These are phyloP conservation scores for Xylaria sp. DNA, from an alignment of 2,329 filamentous ascomycete species.

Conservation along the genomic window DNA sequence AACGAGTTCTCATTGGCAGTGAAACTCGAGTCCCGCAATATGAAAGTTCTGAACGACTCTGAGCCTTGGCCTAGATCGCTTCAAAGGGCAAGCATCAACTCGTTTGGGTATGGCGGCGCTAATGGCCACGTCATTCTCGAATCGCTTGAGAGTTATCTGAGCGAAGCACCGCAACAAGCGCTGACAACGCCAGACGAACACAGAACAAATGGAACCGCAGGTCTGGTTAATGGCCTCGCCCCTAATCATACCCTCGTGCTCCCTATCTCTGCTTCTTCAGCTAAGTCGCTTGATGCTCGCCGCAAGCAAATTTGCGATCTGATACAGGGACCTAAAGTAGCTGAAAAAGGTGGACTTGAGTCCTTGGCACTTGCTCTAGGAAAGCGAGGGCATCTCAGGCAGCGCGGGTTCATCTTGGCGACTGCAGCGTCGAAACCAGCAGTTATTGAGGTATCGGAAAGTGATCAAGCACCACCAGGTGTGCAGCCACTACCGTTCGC, in stretches of 20 bases:
- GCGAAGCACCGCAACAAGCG: neutral
- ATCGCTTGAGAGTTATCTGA: neutral
- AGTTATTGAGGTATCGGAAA: neutral
- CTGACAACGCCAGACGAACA: neutral
- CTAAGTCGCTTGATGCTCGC: neutral
- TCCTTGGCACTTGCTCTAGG: neutral
- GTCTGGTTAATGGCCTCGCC: neutral
- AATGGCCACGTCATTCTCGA: slow-evolving; percentile 17
- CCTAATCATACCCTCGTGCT: neutral
- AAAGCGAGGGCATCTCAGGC: neutral
- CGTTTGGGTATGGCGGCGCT: slow-evolving; percentile 2
- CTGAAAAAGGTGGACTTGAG: neutral
- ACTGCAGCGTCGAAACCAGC: neutral
- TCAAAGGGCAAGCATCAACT: neutral
- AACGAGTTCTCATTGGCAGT: neutral
- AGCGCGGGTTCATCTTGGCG: neutral
- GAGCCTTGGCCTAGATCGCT: neutral
- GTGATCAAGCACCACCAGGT: neutral
- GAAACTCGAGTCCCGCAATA: neutral
- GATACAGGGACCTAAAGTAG: neutral
- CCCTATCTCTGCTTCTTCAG: slow-evolving; percentile 8
- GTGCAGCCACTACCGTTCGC: slow-evolving; percentile 18
- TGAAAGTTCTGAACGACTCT: neutral
- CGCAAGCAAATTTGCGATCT: neutral
- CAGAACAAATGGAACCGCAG: neutral